phyloP scores from a whole-genome alignment of 1,139 yeast genomes.

The Arxiozyma bovina region DNA sequence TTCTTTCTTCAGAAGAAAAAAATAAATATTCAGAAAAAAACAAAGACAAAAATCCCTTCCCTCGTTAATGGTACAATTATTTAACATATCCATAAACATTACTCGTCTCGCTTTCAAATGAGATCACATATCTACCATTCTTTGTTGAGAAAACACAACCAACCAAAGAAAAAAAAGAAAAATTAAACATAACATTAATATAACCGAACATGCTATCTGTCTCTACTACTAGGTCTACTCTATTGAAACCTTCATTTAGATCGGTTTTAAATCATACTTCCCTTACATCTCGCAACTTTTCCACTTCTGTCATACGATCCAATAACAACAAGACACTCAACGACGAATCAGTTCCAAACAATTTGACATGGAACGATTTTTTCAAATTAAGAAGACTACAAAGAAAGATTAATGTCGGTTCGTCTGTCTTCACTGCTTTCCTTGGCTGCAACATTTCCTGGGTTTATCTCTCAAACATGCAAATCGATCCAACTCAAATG shows the following conservation, averaged over 20 bases:
- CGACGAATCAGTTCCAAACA: neutral
- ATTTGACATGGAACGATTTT: slow-evolving; percentile 62
- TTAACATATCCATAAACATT: too few species aligned
- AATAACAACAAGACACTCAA: neutral
- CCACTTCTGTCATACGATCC: slow-evolving; percentile 2
- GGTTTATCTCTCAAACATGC: slow-evolving; percentile 67
- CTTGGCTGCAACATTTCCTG: slow-evolving; percentile 41
- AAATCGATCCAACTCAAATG: slow-evolving; percentile 73
- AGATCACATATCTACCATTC: too few species aligned
- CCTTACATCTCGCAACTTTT: neutral
- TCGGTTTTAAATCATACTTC: neutral
- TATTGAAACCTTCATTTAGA: neutral
- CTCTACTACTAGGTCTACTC: neutral
- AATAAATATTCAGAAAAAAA: too few species aligned
- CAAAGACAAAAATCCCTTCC: too few species aligned
- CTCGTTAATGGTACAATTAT: too few species aligned
- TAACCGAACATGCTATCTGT: neutral
- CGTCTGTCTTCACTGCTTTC: neutral
- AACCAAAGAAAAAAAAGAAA: too few species aligned
- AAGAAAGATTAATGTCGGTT: slow-evolving; percentile 39
- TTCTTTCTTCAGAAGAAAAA: too few species aligned
- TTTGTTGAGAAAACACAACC: too few species aligned
- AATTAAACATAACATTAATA: too few species aligned
- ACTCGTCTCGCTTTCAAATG: too few species aligned
- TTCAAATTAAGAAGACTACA: slow-evolving; percentile 67